phyloP scores from a whole-genome alignment of 2,329 filamentous ascomycete genomes.

The Monilinia fructigena region DNA sequence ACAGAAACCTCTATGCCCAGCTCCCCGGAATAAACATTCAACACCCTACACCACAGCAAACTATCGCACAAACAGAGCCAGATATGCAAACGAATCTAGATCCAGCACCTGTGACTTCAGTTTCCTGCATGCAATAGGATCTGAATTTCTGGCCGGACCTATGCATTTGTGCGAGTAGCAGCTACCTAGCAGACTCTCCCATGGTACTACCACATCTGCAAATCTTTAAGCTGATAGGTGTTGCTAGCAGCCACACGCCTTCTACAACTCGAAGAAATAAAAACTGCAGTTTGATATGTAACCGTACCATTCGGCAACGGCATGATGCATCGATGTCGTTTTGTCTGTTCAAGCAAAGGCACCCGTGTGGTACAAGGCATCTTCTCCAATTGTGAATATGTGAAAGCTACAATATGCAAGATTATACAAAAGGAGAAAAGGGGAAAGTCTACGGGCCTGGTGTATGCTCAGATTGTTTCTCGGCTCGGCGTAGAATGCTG shows the following conservation, averaged over 20 bases:
- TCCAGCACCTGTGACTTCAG: slow-evolving; percentile 18
- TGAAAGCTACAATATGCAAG: slow-evolving; percentile 11
- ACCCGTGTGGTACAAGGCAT: not conserved
- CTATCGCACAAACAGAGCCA: not conserved
- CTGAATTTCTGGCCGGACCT: slow-evolving; percentile 16
- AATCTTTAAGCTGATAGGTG: slow-evolving; percentile 1
- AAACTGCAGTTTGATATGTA: slow-evolving; percentile 4
- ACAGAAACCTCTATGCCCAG: not conserved
- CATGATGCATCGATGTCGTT: not conserved
- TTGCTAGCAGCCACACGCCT: slow-evolving; percentile 7
- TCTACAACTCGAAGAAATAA: not conserved
- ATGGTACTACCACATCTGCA: slow-evolving; percentile 13
- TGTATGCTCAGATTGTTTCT: slow-evolving; percentile 1
- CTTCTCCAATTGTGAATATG: not conserved
- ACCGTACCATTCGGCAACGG: slow-evolving; percentile 8
- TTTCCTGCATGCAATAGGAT: slow-evolving; percentile 20
- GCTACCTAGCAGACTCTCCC: not conserved
- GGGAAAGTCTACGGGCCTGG: not conserved
- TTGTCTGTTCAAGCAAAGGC: not conserved
- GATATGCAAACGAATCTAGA: slow-evolving; percentile 17
- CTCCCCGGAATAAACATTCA: slow-evolving; percentile 1
- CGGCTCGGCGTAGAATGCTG: slow-evolving; percentile 10
- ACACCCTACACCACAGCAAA: not conserved
- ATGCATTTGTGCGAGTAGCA: slow-evolving; percentile 16
- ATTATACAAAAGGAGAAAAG: slow-evolving; percentile 3